These are phyloP conservation scores for Termitomyces heimii DNA, from an alignment of 768 basidiomycete genomes.

Conservation along the genomic window DNA sequence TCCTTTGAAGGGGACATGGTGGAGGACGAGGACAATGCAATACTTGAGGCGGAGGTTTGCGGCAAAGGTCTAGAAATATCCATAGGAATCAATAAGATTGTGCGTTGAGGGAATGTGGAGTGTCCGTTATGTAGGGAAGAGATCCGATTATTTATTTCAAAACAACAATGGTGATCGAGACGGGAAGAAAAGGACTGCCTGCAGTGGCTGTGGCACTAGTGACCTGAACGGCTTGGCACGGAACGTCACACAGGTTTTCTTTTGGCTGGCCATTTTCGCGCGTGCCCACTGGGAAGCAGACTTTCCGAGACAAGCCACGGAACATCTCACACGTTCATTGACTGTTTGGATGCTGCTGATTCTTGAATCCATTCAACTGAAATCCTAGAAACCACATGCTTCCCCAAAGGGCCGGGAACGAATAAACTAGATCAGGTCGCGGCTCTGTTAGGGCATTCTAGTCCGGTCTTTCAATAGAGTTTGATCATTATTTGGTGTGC, in stretches of 20 bases:
- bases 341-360: too few relatives aligned
- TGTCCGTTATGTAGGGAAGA: not conserved
- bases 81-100: constrained; percentile 5
- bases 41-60: not conserved
- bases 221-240: not conserved
- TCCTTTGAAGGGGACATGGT: constrained; percentile 8
- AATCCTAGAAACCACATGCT: not conserved
- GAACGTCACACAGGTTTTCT: not conserved
- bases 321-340: not conserved
- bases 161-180: constrained; percentile 1
- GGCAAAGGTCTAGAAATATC: constrained; percentile 1
- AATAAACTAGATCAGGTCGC: not conserved
- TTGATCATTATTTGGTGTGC: not conserved
- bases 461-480: not conserved
- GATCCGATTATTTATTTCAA: not conserved
- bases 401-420: not conserved
- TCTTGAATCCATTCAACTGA: not conserved
- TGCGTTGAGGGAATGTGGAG: not conserved
- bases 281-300: not conserved
- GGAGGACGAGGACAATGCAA: not conserved
- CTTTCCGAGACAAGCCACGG: not conserved
- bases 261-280: not conserved
- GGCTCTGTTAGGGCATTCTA: not conserved
- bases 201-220: constrained; percentile 2
- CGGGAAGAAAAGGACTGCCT: not conserved